A percentile compares a stretch with the other conserved stretches of the same genome.
Conservation (phyloP, 1,284 basidiomycete genomes). For the Cystobasidiaceae sp. region DNA sequence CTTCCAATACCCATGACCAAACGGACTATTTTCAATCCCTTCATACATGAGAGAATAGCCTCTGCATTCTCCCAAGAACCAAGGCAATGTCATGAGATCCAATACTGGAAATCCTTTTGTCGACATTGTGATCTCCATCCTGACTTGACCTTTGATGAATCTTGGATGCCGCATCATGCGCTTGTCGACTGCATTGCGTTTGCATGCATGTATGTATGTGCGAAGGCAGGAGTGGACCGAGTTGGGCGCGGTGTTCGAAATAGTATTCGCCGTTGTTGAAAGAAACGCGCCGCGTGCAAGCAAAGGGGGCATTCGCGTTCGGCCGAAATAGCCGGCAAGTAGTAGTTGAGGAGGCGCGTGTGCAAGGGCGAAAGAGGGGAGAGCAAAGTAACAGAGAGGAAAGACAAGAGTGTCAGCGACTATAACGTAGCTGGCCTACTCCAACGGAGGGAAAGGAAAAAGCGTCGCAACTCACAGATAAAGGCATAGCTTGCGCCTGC, state of each 20-base stretch:
- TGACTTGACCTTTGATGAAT: slow-evolving; percentile 82
- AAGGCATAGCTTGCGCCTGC: slow-evolving; percentile 75
- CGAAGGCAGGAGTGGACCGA: slow-evolving; percentile 55
- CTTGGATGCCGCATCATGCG: slow-evolving; percentile 92
- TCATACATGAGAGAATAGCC: slow-evolving; percentile 79
- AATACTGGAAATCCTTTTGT: slow-evolving; percentile 75
- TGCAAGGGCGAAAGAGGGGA: too few species aligned
- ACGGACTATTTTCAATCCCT: slow-evolving; percentile 56
- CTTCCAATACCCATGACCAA: slow-evolving; percentile 52
- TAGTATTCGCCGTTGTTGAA: too few species aligned
- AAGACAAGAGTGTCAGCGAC: not conserved
- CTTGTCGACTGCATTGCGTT: slow-evolving; percentile 82
- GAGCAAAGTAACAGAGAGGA: not conserved
- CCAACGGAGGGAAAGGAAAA: not conserved
- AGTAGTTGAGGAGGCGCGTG: too few species aligned
- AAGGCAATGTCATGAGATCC: slow-evolving; percentile 74
- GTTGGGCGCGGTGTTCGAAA: not conserved
- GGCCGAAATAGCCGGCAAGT: too few species aligned
- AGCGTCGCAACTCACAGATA: slow-evolving; percentile 53
- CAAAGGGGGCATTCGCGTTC: too few species aligned
- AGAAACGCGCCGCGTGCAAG: too few species aligned
- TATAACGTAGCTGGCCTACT: not conserved
- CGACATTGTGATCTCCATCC: slow-evolving; percentile 72
- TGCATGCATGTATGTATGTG: slow-evolving; percentile 71
- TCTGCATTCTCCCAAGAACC: slow-evolving; percentile 87